Evolutionary conservation across 805 yeast genomes (phyloP).

Genomic region (Schwanniomyces polymorphus): DNA sequence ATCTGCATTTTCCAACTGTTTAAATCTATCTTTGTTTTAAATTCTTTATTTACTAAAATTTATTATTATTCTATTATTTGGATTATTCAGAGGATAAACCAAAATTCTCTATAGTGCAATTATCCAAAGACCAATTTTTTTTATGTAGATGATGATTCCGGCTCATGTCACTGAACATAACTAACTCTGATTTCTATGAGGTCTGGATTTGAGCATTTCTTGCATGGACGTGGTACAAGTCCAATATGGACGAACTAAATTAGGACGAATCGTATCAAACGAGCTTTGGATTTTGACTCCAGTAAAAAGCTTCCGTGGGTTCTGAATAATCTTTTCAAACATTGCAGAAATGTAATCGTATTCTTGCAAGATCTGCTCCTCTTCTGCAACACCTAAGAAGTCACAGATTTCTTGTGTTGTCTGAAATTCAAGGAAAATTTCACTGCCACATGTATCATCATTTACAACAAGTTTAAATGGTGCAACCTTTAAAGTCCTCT

Average conservation of each 20-base stretch:
- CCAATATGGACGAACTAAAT: slow-evolving; percentile 13
- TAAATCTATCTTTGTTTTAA: no score
- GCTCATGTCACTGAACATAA: no score
- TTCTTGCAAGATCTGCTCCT: slow-evolving; percentile 11
- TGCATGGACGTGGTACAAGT: slow-evolving; percentile 9
- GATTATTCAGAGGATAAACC: no score
- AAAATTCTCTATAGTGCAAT: no score
- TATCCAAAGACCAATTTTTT: no score
- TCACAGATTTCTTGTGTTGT: slow-evolving; percentile 22
- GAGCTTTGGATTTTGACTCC: slow-evolving; percentile 4
- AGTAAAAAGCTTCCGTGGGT: not conserved
- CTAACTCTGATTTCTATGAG: not conserved
- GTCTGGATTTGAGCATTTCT: slow-evolving; percentile 2
- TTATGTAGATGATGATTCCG: no score
- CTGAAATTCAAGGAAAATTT: slow-evolving; percentile 19
- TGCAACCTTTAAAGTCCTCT: slow-evolving; percentile 26
- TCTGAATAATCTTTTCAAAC: slow-evolving; percentile 3
- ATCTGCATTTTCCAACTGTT: no score
- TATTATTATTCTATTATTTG: no score
- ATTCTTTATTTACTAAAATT: no score
- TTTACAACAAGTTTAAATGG: slow-evolving; percentile 20
- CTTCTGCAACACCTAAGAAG: slow-evolving; percentile 17
- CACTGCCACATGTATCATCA: slow-evolving; percentile 5
- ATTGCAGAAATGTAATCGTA: slow-evolving; percentile 6
- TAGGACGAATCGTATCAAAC: slow-evolving; percentile 1